Percentiles rank a stretch among this genome's conserved stretches.
Evolutionary conservation across 345 rosid species (phyloP).

Genomic region (Geranium rotundifolium): DNA sequence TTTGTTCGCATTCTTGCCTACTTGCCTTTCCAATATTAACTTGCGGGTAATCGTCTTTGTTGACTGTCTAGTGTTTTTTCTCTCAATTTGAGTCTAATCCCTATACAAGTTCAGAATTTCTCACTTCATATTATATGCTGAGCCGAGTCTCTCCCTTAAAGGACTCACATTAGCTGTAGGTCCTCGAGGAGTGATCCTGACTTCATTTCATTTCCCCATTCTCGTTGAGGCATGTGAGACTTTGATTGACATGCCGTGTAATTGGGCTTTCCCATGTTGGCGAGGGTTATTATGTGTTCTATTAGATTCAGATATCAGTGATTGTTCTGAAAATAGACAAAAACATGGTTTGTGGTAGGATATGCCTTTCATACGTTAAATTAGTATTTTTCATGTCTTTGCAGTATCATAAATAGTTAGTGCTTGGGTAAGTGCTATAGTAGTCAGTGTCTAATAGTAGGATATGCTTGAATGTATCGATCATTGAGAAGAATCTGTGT

Average conservation of each 20-base stretch:
- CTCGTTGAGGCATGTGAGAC: not conserved
- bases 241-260: not conserved
- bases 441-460: too few relatives aligned
- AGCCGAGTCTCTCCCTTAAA: not conserved
- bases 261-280: not conserved
- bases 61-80: not conserved
- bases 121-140: not conserved
- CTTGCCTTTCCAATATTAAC: not conserved
- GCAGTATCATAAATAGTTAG: not conserved
- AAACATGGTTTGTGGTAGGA: not conserved
- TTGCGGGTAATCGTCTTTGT: not conserved
- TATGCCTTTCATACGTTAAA: not conserved
- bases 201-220: not conserved
- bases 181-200: not conserved
- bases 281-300: not conserved
- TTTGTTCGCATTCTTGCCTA: not conserved
- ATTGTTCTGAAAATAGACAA: not conserved
- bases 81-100: not conserved
- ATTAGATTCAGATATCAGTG: not conserved
- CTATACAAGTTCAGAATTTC: not conserved
- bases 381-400: not conserved
- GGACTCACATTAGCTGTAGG: not conserved
- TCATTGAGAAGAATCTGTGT: too few relatives aligned
- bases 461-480: too few relatives aligned
- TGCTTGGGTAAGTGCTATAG: not conserved